A percentile compares a stretch with the other conserved stretches of the same genome.
Conservation (phyloP, 2,329 filamentous ascomycete genomes). For the Drechslerella dactyloides region DNA sequence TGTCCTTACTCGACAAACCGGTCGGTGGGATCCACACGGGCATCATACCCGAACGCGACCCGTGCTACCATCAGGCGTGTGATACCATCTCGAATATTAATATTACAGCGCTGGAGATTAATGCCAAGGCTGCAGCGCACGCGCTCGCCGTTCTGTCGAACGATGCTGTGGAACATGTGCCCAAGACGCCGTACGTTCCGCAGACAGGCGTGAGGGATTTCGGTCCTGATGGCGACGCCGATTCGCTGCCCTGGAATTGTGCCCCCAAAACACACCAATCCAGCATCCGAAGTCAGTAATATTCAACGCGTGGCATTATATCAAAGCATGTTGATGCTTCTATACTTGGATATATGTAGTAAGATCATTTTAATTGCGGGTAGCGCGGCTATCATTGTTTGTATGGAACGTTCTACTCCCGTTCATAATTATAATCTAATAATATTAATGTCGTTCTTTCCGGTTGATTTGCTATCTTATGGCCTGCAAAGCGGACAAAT, state of each 20-base stretch:
- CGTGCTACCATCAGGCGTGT: constrained; percentile 58
- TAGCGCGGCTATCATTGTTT: too few relatives aligned
- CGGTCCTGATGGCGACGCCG: constrained; percentile 12
- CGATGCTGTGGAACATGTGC: constrained; percentile 56
- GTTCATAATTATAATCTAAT: too few relatives aligned
- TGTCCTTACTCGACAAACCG: constrained; percentile 57
- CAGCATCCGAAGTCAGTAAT: too few relatives aligned
- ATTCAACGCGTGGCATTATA: too few relatives aligned
- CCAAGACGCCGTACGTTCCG: constrained; percentile 52
- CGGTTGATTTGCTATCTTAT: too few relatives aligned
- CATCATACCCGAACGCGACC: constrained; percentile 55
- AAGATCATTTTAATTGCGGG: too few relatives aligned
- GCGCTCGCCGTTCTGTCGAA: constrained; percentile 56
- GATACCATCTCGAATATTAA: constrained; percentile 57
- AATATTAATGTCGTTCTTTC: too few relatives aligned
- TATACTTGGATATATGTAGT: too few relatives aligned
- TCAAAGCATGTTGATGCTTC: too few relatives aligned
- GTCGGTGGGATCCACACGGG: constrained; percentile 58
- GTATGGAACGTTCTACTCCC: too few relatives aligned
- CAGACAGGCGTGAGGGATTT: constrained; percentile 10
- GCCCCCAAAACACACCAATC: too few relatives aligned
- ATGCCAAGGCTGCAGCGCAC: constrained; percentile 57
- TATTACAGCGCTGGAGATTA: constrained; percentile 56
- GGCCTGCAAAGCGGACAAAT: too few relatives aligned
- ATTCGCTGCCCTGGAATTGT: constrained; percentile 26